phyloP scores from a whole-genome alignment of 805 yeast species.

The Yamadazyma nakazawae region DNA sequence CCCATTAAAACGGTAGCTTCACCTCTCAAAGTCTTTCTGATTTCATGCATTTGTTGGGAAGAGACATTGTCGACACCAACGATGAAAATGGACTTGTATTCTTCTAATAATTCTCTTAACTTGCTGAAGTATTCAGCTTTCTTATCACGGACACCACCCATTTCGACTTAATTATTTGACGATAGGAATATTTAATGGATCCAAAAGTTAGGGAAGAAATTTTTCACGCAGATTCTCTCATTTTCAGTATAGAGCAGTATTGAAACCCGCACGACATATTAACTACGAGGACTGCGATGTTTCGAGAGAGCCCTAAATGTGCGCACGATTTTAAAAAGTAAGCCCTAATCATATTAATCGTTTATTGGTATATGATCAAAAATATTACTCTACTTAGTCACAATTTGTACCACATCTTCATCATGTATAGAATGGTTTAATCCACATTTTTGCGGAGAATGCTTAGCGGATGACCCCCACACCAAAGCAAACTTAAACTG shows the following conservation, averaged over 20 bases:
- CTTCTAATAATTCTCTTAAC: conserved; percentile 92
- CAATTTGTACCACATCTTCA: conserved; percentile 91
- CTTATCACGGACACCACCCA: conserved; percentile 99
- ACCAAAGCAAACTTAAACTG: conserved; percentile 92
- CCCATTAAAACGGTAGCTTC: conserved; percentile 98
- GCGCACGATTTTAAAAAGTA: conserved; percentile 8
- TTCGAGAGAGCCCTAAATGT: conserved; percentile 8
- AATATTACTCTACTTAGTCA: conserved; percentile 62
- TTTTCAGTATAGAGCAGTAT: too few relatives aligned
- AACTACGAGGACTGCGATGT: not conserved
- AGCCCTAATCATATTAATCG: not conserved
- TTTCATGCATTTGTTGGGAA: conserved; percentile 99
- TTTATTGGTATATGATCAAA: not conserved
- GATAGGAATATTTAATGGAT: conserved; percentile 91
- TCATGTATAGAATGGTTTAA: conserved; percentile 77
- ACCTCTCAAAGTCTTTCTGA: conserved; percentile 95
- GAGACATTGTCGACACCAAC: conserved; percentile 99
- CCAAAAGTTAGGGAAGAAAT: conserved; percentile 20
- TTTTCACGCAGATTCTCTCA: not conserved
- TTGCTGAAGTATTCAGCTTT: conserved; percentile 92
- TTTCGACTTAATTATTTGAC: conserved; percentile 75
- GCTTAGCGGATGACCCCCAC: conserved; percentile 95
- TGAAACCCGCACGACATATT: not conserved
- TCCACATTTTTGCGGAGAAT: conserved; percentile 96
- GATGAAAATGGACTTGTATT: conserved; percentile 96